A percentile compares a stretch with the other conserved stretches of the same genome.
phyloP scores from a whole-genome alignment of 108 stramenopile genomes.

The Parietichytrium sp. region DNA sequence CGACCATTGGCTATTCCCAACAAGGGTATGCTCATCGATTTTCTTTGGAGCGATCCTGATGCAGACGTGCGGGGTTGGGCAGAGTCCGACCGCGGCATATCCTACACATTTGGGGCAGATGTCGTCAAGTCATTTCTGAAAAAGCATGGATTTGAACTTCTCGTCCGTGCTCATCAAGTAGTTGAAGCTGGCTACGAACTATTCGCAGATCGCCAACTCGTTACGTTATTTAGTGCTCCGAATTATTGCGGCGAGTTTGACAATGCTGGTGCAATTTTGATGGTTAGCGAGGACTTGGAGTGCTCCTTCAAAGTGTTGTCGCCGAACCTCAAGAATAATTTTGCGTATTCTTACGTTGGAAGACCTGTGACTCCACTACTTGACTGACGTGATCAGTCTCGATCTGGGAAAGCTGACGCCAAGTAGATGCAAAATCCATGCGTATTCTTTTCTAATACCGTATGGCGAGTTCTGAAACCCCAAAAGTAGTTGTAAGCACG shows the following conservation, averaged over 20 bases:
- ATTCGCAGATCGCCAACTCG: slow-evolving; percentile 91
- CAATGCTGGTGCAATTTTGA: slow-evolving; percentile 97
- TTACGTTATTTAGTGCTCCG: slow-evolving; percentile 93
- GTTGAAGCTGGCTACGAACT: slow-evolving; percentile 99
- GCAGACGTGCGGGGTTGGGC: slow-evolving; percentile 99
- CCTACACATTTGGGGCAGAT: slow-evolving; percentile 98
- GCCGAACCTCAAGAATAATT: not conserved
- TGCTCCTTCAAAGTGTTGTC: slow-evolving; percentile 79
- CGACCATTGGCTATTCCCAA: slow-evolving; percentile 96
- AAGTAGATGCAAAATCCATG: no score
- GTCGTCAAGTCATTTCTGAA: slow-evolving; percentile 92
- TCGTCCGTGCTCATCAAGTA: slow-evolving; percentile 98
- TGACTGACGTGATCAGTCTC: no score
- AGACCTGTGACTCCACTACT: not conserved
- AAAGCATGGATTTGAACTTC: slow-evolving; percentile 92
- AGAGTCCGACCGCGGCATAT: slow-evolving; percentile 97
- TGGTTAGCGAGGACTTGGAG: slow-evolving; percentile 90
- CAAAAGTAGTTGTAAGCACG: no score
- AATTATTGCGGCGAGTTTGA: slow-evolving; percentile 99
- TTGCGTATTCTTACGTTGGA: not conserved
- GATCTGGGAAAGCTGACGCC: no score
- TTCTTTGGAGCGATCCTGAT: slow-evolving; percentile 98
- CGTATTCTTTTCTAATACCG: no score
- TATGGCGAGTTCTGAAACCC: no score
- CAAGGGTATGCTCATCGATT: slow-evolving; percentile 93